These are phyloP conservation scores for Gnetum montanum DNA, from an alignment of 75 land plant genomes.

Conservation along the genomic window DNA sequence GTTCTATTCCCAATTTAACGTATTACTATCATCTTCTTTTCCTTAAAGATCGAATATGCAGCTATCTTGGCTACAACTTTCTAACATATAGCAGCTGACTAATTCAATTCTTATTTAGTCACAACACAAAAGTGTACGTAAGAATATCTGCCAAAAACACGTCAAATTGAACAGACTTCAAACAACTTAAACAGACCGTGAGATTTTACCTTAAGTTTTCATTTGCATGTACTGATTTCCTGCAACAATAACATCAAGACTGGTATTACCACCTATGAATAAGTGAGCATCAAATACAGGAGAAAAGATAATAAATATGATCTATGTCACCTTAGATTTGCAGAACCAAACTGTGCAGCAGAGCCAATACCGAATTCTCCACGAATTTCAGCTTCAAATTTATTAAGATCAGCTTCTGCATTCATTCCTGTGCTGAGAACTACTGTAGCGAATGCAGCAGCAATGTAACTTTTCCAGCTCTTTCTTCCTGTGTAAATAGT, in stretches of 20 bases:
- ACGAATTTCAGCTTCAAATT: constrained; percentile 79
- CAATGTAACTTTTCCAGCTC: not conserved
- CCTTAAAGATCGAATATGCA: too few relatives aligned
- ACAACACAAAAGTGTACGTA: too few relatives aligned
- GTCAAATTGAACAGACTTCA: too few relatives aligned
- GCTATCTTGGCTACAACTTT: too few relatives aligned
- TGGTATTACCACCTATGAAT: too few relatives aligned
- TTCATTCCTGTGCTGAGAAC: constrained; percentile 33
- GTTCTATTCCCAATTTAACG: too few relatives aligned
- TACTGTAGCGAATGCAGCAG: constrained; percentile 47
- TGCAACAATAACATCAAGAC: constrained; percentile 30
- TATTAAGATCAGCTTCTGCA: constrained; percentile 84
- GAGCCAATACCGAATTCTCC: constrained; percentile 99
- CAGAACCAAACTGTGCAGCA: constrained; percentile 96
- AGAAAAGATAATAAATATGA: too few relatives aligned
- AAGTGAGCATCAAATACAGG: not conserved
- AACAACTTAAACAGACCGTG: not conserved
- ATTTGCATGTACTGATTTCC: constrained; percentile 85
- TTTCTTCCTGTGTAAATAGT: constrained; percentile 3
- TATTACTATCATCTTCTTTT: too few relatives aligned
- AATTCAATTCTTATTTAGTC: too few relatives aligned
- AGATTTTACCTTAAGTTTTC: constrained; percentile 80
- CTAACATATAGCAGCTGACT: too few relatives aligned
- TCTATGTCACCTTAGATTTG: constrained; percentile 64
- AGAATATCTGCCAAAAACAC: too few relatives aligned